Conservation (phyloP, 2,329 filamentous ascomycete genomes). For the Aspergillus sp. region DNA sequence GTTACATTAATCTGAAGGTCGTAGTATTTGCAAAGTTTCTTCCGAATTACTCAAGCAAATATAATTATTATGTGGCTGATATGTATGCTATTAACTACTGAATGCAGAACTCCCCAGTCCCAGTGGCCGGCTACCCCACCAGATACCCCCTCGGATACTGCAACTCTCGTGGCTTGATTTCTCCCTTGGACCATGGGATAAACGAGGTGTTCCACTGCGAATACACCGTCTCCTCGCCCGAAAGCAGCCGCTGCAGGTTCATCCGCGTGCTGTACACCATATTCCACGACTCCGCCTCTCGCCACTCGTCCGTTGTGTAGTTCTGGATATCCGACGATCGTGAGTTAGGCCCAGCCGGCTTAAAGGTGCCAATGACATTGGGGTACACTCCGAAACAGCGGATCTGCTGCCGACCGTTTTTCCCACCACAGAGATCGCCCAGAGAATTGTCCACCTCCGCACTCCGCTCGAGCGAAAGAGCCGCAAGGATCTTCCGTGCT, state of each 20-base stretch:
- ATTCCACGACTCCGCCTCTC: conserved; percentile 18
- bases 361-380: conserved; percentile 50
- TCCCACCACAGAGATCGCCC: conserved; percentile 48
- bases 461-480: conserved; percentile 27
- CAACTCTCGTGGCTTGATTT: conserved; percentile 17
- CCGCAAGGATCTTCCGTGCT: conserved; percentile 37
- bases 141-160: conserved; percentile 23
- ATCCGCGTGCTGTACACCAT: conserved; percentile 26
- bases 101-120: not conserved
- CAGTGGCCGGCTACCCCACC: conserved; percentile 1
- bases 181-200: conserved; percentile 21
- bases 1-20: not conserved
- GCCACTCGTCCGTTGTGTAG: conserved; percentile 16
- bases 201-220: conserved; percentile 21
- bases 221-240: conserved; percentile 16
- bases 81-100: not conserved
- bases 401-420: conserved; percentile 27
- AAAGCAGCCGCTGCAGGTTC: conserved; percentile 25
- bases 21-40: too few species aligned
- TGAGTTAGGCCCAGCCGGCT: conserved; percentile 35
- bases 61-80: too few species aligned
- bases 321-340: conserved; percentile 30
- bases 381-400: conserved; percentile 45
- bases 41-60: too few species aligned
- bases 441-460: conserved; percentile 47